A percentile compares a stretch with the other conserved stretches of the same genome.
Evolutionary conservation across 2,329 filamentous ascomycete genomes (phyloP).

Genomic region (Exophiala calicioides): DNA sequence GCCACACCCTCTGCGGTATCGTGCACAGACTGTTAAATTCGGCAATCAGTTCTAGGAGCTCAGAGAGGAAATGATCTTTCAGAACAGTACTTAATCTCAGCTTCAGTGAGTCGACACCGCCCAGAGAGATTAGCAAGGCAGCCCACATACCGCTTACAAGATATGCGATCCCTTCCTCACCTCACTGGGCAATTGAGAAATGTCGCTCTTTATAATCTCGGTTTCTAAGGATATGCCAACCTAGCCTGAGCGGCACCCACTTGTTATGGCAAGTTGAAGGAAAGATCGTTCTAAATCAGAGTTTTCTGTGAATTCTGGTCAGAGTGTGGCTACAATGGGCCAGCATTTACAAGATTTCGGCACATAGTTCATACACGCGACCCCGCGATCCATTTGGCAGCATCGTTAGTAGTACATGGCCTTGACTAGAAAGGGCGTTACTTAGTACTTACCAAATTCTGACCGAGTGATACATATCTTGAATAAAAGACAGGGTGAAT

Average conservation of each 20-base stretch:
- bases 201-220: constrained; percentile 24
- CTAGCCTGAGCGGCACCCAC: constrained; percentile 29
- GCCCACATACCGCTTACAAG: constrained; percentile 30
- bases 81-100: constrained; percentile 30
- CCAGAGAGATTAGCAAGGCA: constrained; percentile 13
- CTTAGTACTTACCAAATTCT: too few species aligned
- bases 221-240: constrained; percentile 36
- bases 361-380: too few species aligned
- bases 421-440: too few species aligned
- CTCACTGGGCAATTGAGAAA: constrained; percentile 25
- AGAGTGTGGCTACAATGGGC: too few species aligned
- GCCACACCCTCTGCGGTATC: constrained; percentile 11
- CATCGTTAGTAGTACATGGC: too few species aligned
- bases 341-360: too few species aligned
- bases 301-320: constrained; percentile 34
- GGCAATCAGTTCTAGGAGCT: constrained; percentile 29
- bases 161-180: constrained; percentile 26
- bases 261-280: constrained; percentile 44
- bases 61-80: constrained; percentile 26
- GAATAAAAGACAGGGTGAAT: too few species aligned
- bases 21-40: constrained; percentile 35
- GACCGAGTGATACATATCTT: too few species aligned
- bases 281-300: constrained; percentile 42
- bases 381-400: too few species aligned
- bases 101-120: constrained; percentile 28